Evolutionary conservation across 805 yeast species (phyloP).

Genomic region (Hanseniaspora lindneri): DNA sequence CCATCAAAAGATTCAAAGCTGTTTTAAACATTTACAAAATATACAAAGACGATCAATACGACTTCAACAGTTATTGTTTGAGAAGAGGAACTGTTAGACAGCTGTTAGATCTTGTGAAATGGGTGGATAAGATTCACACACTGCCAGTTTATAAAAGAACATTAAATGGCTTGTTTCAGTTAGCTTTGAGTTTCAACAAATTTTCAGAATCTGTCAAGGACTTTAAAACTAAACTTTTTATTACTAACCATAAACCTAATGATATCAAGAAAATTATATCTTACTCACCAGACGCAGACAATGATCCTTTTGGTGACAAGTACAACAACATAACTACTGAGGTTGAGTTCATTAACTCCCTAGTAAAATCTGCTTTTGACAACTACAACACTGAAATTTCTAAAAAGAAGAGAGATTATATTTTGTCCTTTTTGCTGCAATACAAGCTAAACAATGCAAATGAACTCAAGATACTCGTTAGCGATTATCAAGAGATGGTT

Average conservation of each 20-base stretch:
- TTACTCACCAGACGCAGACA: conserved; percentile 32
- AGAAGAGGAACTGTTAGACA: conserved; percentile 84
- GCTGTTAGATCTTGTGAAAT: conserved; percentile 58
- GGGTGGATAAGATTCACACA: conserved; percentile 68
- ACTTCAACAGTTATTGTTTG: conserved; percentile 86
- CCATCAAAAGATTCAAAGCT: conserved; percentile 66
- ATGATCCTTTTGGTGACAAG: conserved; percentile 49
- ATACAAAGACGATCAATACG: conserved; percentile 75
- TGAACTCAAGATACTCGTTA: neutral
- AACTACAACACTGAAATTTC: conserved; percentile 34
- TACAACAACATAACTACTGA: conserved; percentile 23
- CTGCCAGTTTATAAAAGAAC: conserved; percentile 67
- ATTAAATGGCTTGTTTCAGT: conserved; percentile 47
- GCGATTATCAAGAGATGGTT: neutral
- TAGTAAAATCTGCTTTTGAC: conserved; percentile 35
- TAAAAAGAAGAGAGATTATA: conserved; percentile 28
- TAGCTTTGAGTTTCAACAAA: conserved; percentile 37
- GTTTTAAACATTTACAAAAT: conserved; percentile 56
- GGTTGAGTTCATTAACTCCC: conserved; percentile 34
- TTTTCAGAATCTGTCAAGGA: conserved; percentile 16
- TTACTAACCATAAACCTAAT: conserved; percentile 41
- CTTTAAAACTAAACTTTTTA: conserved; percentile 20
- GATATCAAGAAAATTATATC: conserved; percentile 36
- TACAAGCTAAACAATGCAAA: neutral
- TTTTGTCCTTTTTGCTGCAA: conserved; percentile 21